These are phyloP conservation scores for Porphyrellus sp. DNA, from an alignment of 1,284 basidiomycete genomes.

Conservation along the genomic window DNA sequence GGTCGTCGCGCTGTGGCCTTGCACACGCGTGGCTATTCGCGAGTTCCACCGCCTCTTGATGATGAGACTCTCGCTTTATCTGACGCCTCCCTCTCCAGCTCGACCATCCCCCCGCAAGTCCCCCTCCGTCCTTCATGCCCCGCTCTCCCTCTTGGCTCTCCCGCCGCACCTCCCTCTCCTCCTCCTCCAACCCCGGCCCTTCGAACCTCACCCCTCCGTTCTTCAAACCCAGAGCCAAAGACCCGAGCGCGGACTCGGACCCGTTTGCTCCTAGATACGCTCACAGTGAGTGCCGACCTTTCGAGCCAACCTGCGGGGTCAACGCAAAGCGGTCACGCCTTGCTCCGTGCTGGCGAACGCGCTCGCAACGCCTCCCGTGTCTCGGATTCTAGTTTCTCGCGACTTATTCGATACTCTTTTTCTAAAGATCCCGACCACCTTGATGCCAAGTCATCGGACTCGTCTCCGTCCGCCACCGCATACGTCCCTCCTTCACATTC, in stretches of 20 bases:
- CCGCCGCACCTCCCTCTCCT: slow-evolving; percentile 19
- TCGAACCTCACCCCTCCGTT: no score
- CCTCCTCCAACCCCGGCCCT: no score
- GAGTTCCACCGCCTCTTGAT: slow-evolving; percentile 25
- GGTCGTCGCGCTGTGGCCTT: not conserved
- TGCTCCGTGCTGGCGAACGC: not conserved
- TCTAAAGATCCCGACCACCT: slow-evolving; percentile 18
- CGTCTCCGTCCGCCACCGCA: slow-evolving; percentile 15
- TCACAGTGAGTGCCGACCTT: slow-evolving; percentile 14
- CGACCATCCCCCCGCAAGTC: slow-evolving; percentile 3
- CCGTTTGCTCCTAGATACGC: slow-evolving; percentile 1
- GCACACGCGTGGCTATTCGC: slow-evolving; percentile 21
- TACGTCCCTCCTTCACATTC: slow-evolving; percentile 11
- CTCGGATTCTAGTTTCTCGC: not conserved
- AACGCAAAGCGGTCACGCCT: not conserved
- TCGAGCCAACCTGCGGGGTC: slow-evolving; percentile 1
- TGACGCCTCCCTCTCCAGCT: slow-evolving; percentile 15
- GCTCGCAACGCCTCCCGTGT: slow-evolving; percentile 3
- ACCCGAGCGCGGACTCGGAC: no score
- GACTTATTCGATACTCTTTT: slow-evolving; percentile 4
- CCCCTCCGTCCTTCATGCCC: slow-evolving; percentile 12
- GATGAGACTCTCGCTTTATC: slow-evolving; percentile 3
- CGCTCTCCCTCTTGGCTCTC: slow-evolving; percentile 21
- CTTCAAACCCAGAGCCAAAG: slow-evolving; percentile 4
- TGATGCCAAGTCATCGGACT: slow-evolving; percentile 17